Conservation (phyloP, 2,329 filamentous ascomycete genomes). For the Cordyceps farinosa region DNA sequence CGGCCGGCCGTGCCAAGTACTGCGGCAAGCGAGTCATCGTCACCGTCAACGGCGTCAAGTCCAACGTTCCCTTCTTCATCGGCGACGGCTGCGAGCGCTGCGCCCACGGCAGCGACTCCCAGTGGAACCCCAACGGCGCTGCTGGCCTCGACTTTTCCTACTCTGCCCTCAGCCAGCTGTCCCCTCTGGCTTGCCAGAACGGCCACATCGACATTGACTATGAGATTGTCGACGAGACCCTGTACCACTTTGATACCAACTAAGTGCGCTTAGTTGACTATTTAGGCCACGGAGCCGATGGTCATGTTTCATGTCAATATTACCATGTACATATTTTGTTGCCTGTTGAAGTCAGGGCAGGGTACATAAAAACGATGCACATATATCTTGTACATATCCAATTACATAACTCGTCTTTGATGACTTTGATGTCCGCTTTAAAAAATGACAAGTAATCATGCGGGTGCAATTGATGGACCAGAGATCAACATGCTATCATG, state of each 20-base stretch:
- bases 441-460: background rate
- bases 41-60: constrained; percentile 19
- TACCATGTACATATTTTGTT: background rate
- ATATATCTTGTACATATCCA: background rate
- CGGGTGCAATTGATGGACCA: background rate
- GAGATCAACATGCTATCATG: background rate
- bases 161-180: constrained; percentile 17
- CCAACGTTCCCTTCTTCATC: constrained; percentile 18
- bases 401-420: background rate
- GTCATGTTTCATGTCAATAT: background rate
- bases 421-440: too few species aligned
- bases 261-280: background rate
- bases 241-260: constrained; percentile 21
- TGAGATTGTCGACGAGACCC: constrained; percentile 21
- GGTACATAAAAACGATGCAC: background rate
- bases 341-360: too few species aligned
- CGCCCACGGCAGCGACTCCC: constrained; percentile 12
- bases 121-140: constrained; percentile 20
- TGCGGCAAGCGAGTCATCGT: constrained; percentile 22
- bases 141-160: constrained; percentile 21
- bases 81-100: constrained; percentile 21
- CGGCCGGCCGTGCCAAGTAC: constrained; percentile 18
- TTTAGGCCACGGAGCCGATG: background rate
- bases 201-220: constrained; percentile 20
- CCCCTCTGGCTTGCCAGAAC: constrained; percentile 17